A percentile compares a stretch with the other conserved stretches of the same genome.
These are phyloP conservation scores for Psidium friedrichsthalianum DNA, from an alignment of 345 rosid genomes.

Conservation along the genomic window DNA sequence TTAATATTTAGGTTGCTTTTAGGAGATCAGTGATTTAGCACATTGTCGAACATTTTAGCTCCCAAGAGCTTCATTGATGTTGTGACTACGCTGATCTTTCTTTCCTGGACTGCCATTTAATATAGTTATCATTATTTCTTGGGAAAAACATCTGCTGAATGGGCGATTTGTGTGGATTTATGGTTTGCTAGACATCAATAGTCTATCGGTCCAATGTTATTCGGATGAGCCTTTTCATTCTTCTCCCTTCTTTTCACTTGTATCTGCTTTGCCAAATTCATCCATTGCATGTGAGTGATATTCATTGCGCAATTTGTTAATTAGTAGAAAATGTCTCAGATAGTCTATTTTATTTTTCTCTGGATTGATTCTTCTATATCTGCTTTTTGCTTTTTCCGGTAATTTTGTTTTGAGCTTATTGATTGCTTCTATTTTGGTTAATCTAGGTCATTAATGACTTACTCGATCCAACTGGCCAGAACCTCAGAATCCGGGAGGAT, in stretches of 20 bases:
- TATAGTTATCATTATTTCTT: background rate
- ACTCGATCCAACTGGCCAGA: conserved; percentile 82
- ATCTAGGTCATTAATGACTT: conserved; percentile 86
- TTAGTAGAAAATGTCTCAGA: background rate
- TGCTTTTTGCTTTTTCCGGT: background rate
- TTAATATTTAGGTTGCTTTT: background rate
- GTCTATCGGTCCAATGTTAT: background rate
- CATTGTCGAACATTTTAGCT: background rate
- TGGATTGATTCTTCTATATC: background rate
- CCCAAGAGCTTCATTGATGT: background rate
- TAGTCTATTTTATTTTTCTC: background rate
- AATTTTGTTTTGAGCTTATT: background rate
- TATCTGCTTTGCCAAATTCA: background rate
- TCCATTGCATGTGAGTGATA: background rate
- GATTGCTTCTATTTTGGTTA: background rate
- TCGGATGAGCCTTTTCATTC: background rate
- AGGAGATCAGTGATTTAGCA: background rate
- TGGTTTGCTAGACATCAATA: background rate
- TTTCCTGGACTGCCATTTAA: background rate
- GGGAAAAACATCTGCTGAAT: background rate
- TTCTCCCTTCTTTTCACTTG: background rate
- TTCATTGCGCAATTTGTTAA: background rate
- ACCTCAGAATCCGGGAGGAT: conserved; percentile 87
- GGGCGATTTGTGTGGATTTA: background rate
- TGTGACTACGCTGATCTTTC: background rate